Base-by-base conservation (phyloP, 192 early-diverging fungal species). In the Gonapodya prolifera region DNA sequence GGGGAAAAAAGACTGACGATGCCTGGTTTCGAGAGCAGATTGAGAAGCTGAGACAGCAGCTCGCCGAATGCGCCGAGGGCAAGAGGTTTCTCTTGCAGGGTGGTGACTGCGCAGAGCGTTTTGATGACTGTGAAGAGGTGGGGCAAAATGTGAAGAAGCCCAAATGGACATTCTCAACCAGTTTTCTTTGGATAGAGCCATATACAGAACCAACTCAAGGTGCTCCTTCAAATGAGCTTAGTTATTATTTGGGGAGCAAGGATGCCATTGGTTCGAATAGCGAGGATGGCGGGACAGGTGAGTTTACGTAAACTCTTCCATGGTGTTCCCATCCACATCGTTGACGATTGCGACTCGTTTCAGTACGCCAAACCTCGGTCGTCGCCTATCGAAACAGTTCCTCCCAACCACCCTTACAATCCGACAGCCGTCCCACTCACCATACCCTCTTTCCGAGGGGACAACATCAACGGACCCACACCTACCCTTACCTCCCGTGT, bases 361-460 rank as follows among this genome's bases (percentile, higher is more conserved):
- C 95, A 99, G 85, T 99, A 99, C 84, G 97, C 97, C 70, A 99
- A 99, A 87, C 97, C 97, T 17, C 90, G 97, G 73, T 96, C 94
- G 35, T 95, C 90, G 82, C 91, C 95, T 0, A 94, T 87, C 35
- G 97, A 99, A 80, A 91, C 90, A 75, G 84, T 93, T 61, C 45
- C 45, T 61, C 45, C 45, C 23, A 8, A 61, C 45, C 45, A 61
- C 23, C 45, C 8, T 16, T 61, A 61, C 45, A 73, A 73, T 73
- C 71, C 71, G 18, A 32, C 71, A 32, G 16, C 28, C 71, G 71
- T 8, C 31, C 28, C 18, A 73, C 71, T 61, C 45, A 61, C 71
- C 71, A 32, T 73, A 8, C 78, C 86, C 71, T 93, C 96, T 34
- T 99, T 93, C 88, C 90, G 97, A 74, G 97, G 97, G 74, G 97